phyloP scores from a whole-genome alignment of 495 filamentous ascomycete species.

The Venustampulla echinocandica region DNA sequence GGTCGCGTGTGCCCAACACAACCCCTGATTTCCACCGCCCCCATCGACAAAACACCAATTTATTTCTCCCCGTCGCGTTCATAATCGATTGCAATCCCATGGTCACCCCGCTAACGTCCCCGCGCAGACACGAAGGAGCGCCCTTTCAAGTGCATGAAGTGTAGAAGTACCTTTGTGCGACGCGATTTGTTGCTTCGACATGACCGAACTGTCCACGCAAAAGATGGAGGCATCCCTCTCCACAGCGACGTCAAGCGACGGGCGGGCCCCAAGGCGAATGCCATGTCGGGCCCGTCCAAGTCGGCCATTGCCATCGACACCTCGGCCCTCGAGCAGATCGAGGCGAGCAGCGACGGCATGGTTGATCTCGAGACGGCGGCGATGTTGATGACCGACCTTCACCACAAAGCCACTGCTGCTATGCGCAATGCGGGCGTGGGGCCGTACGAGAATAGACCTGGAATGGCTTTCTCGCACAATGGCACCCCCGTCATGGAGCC shows the following conservation, averaged over 20 bases:
- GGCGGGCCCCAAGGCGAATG: constrained; percentile 32
- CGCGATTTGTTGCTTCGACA: constrained; percentile 93
- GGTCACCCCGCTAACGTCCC: constrained; percentile 11
- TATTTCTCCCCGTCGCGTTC: constrained; percentile 10
- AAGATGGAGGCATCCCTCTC: constrained; percentile 92
- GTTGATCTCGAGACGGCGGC: constrained; percentile 97
- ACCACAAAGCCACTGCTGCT: constrained; percentile 86
- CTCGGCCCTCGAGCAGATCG: constrained; percentile 86
- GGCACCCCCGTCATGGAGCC: constrained; percentile 59
- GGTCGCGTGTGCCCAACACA: constrained; percentile 10
- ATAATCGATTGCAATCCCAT: constrained; percentile 10
- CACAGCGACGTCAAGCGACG: constrained; percentile 91
- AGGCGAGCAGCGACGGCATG: constrained; percentile 88
- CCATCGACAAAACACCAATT: neutral
- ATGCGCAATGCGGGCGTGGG: constrained; percentile 47
- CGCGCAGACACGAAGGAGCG: constrained; percentile 90
- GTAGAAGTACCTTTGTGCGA: constrained; percentile 95
- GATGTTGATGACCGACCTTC: constrained; percentile 97
- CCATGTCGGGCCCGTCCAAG: constrained; percentile 64
- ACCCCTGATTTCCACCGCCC: neutral
- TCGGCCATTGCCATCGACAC: constrained; percentile 77
- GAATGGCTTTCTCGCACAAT: constrained; percentile 65
- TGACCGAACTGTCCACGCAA: constrained; percentile 96
- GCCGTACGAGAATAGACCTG: constrained; percentile 60
- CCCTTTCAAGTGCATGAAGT: constrained; percentile 97